Evolutionary conservation across 768 basidiomycete species (phyloP).

Genomic region (Suillus cothurnatus): DNA sequence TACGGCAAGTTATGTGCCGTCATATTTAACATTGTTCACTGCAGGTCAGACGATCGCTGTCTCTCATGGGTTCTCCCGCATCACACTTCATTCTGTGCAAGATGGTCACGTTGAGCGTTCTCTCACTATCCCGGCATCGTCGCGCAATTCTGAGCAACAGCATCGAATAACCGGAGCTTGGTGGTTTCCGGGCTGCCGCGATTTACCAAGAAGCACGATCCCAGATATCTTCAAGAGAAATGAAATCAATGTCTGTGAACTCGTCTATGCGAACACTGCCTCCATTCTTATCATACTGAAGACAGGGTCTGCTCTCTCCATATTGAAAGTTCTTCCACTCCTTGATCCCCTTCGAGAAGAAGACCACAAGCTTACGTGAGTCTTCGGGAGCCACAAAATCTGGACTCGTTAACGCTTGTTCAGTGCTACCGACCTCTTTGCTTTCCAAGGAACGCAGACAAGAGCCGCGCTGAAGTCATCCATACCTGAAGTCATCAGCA

Average conservation of each 20-base stretch:
- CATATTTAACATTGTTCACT: constrained; percentile 11
- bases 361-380: constrained; percentile 66
- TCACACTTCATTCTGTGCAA: constrained; percentile 78
- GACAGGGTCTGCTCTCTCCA: constrained; percentile 79
- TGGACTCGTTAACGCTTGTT: constrained; percentile 18
- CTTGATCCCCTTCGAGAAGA: constrained; percentile 73
- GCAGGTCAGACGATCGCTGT: constrained; percentile 73
- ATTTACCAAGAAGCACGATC: constrained; percentile 43
- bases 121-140: constrained; percentile 38
- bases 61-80: constrained; percentile 64
- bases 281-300: constrained; percentile 33
- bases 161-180: constrained; percentile 55
- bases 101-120: constrained; percentile 62
- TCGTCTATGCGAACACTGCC: constrained; percentile 6
- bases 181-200: constrained; percentile 67
- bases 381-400: constrained; percentile 15
- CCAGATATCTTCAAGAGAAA: constrained; percentile 79
- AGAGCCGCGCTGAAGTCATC: constrained; percentile 44
- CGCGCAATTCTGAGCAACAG: constrained; percentile 16
- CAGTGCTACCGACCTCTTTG: constrained; percentile 80
- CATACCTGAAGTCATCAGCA: constrained; percentile 59
- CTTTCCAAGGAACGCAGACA: constrained; percentile 72
- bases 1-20: background rate
- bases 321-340: constrained; percentile 68
- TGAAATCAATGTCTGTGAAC: constrained; percentile 55